Conservation (phyloP, 2,329 filamentous ascomycete species). For the Phaeosphaeriaceae sp. region DNA sequence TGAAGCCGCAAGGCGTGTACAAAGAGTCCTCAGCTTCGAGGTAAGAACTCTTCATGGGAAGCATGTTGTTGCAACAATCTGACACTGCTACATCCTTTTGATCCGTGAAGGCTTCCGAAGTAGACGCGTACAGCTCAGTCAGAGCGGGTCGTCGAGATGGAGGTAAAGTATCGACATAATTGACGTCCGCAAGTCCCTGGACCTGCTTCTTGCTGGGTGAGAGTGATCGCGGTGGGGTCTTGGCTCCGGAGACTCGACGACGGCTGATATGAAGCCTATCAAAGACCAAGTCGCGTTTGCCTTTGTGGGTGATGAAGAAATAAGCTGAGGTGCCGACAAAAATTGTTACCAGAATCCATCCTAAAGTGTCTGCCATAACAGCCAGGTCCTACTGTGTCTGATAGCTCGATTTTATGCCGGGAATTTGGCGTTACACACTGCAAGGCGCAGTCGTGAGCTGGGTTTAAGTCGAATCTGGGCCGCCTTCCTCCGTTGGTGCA, state of each 20-base stretch:
- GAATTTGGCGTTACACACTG: not conserved
- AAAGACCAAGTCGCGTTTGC: slow-evolving; percentile 51
- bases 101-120: slow-evolving; percentile 31
- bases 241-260: slow-evolving; percentile 56
- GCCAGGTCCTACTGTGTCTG: not conserved
- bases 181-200: slow-evolving; percentile 33
- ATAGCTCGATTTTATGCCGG: not conserved
- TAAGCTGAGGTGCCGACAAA: slow-evolving; percentile 38
- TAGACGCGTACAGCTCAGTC: slow-evolving; percentile 37
- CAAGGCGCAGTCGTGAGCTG: slow-evolving; percentile 1
- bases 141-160: slow-evolving; percentile 61
- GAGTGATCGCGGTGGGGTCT: slow-evolving; percentile 62
- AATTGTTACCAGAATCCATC: slow-evolving; percentile 39
- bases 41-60: slow-evolving; percentile 37
- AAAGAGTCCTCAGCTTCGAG: slow-evolving; percentile 37
- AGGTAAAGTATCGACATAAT: slow-evolving; percentile 60
- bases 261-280: slow-evolving; percentile 49
- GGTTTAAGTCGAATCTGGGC: not conserved
- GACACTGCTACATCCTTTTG: slow-evolving; percentile 28
- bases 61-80: slow-evolving; percentile 30
- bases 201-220: slow-evolving; percentile 56
- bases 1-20: slow-evolving; percentile 74
- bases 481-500: not conserved
- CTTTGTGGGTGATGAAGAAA: slow-evolving; percentile 40
- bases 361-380: slow-evolving; percentile 27